Percentiles rank a stretch among this genome's conserved stretches.
Evolutionary conservation across 1,284 basidiomycete genomes (phyloP).

Genomic region (Cryptococcus deneoformans): DNA sequence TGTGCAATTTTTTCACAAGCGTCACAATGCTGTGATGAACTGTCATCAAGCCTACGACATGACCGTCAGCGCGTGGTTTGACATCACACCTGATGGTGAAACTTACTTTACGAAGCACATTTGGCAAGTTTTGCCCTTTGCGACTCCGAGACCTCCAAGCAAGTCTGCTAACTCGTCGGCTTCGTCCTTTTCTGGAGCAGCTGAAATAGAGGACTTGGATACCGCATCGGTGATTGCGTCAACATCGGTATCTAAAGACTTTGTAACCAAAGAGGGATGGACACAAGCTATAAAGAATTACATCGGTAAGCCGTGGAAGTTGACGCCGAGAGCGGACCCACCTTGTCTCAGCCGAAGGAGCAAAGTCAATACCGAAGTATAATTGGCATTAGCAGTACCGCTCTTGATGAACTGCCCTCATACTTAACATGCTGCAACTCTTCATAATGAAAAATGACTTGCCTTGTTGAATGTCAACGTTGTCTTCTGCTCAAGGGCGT

Average conservation of each 20-base stretch:
- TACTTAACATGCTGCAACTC: background rate
- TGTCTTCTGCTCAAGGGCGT: conserved; percentile 71
- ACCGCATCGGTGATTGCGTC: conserved; percentile 64
- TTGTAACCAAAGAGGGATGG: conserved; percentile 76
- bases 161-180: conserved; percentile 73
- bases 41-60: conserved; percentile 8
- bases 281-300: conserved; percentile 65
- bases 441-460: conserved; percentile 8
- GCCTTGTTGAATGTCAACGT: conserved; percentile 65
- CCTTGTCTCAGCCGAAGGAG: conserved; percentile 86
- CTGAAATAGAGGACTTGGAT: conserved; percentile 53
- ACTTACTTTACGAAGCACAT: conserved; percentile 69
- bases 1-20: conserved; percentile 17
- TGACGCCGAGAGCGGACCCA: conserved; percentile 38
- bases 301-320: background rate
- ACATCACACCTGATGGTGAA: background rate
- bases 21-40: conserved; percentile 12
- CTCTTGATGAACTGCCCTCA: conserved; percentile 54
- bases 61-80: background rate
- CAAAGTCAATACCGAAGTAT: conserved; percentile 80
- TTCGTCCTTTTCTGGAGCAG: conserved; percentile 47
- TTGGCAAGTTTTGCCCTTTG: conserved; percentile 61
- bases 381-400: conserved; percentile 61
- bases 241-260: conserved; percentile 66
- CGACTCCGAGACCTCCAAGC: conserved; percentile 68